phyloP scores from a whole-genome alignment of 306 rosid species.

The Urtica urens region DNA sequence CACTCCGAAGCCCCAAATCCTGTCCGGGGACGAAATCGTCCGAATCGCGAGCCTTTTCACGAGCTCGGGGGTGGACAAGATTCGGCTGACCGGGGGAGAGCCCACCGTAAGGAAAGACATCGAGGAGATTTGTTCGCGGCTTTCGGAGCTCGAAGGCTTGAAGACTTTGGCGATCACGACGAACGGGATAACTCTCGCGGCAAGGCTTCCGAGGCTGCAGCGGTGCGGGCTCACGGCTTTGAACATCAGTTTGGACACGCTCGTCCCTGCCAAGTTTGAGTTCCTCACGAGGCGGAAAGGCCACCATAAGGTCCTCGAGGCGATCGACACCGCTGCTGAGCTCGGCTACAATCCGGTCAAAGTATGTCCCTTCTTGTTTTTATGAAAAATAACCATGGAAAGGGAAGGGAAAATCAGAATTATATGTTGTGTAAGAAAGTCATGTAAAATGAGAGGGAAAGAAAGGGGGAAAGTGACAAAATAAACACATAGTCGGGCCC shows the following conservation, averaged over 20 bases:
- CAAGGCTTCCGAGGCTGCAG: constrained; percentile 68
- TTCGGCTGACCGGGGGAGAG: constrained; percentile 89
- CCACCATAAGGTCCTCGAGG: constrained; percentile 63
- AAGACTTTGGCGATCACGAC: constrained; percentile 67
- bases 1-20: constrained; percentile 50
- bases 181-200: constrained; percentile 58
- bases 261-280: constrained; percentile 86
- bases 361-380: too few relatives aligned
- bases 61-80: constrained; percentile 69
- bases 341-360: constrained; percentile 87
- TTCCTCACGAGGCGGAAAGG: constrained; percentile 88
- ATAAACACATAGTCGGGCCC: too few relatives aligned
- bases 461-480: too few relatives aligned
- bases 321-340: constrained; percentile 61
- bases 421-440: too few relatives aligned
- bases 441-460: too few relatives aligned
- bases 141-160: constrained; percentile 67
- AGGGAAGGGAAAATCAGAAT: too few relatives aligned
- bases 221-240: constrained; percentile 69
- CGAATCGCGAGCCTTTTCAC: constrained; percentile 64
- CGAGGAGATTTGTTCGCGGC: constrained; percentile 62
- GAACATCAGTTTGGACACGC: constrained; percentile 79
- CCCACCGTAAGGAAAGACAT: constrained; percentile 86
- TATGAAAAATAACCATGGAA: too few relatives aligned
- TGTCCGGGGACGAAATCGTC: constrained; percentile 48